phyloP scores from a whole-genome alignment of 495 filamentous ascomycete genomes.

The Hyaloscypha bicolor region DNA sequence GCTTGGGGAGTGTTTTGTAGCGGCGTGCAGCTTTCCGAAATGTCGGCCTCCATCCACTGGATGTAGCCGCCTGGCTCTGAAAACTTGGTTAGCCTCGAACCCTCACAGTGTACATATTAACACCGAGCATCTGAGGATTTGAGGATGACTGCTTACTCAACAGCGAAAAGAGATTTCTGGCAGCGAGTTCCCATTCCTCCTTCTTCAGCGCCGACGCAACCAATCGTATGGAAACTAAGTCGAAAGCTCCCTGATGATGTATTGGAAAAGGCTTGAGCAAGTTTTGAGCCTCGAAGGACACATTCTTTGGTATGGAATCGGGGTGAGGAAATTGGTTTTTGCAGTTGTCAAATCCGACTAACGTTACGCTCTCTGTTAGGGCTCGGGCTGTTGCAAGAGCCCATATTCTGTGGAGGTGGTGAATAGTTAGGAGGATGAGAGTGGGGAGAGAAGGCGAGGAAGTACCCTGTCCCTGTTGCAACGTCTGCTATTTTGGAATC shows the following conservation, averaged over 20 bases:
- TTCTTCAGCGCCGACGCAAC: neutral
- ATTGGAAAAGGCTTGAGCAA: neutral
- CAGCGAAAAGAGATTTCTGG: neutral
- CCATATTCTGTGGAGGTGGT: neutral
- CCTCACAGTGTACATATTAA: too few species aligned
- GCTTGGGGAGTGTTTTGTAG: neutral
- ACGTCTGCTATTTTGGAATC: neutral
- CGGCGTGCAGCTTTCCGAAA: neutral
- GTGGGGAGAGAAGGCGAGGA: neutral
- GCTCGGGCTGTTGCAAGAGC: neutral
- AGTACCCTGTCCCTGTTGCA: neutral
- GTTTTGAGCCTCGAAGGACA: neutral
- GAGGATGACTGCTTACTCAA: neutral
- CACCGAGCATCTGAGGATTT: too few species aligned
- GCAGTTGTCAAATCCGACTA: neutral
- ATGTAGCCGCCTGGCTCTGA: neutral
- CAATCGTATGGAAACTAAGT: neutral
- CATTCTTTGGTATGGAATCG: neutral
- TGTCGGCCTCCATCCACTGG: neutral
- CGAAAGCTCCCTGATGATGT: neutral
- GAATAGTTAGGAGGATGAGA: neutral
- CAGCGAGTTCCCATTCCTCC: neutral
- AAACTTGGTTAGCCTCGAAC: neutral
- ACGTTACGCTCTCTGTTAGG: neutral
- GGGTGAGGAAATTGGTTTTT: neutral